phyloP scores from a whole-genome alignment of 768 basidiomycete genomes.

The Lactarius sanguifluus region DNA sequence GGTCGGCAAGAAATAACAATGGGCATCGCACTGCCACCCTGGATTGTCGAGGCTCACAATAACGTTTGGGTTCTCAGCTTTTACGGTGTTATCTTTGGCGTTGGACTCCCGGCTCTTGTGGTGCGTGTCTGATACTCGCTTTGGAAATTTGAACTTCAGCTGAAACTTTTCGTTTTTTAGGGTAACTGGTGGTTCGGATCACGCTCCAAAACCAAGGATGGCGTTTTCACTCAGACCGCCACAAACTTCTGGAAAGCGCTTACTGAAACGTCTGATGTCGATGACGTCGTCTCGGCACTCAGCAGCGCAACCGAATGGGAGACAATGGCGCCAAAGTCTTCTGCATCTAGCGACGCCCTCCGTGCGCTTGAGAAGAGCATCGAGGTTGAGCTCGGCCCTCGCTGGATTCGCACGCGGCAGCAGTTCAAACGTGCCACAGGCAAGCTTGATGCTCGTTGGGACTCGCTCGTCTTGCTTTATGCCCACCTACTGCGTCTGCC shows the following conservation, averaged over 20 bases:
- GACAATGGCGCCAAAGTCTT: conserved; percentile 35
- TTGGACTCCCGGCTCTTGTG: conserved; percentile 81
- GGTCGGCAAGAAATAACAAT: conserved; percentile 93
- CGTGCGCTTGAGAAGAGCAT: conserved; percentile 54
- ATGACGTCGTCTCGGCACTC: conserved; percentile 70
- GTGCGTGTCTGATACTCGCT: conserved; percentile 40
- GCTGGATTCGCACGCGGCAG: conserved; percentile 54
- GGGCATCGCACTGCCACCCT: conserved; percentile 92
- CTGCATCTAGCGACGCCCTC: conserved; percentile 37
- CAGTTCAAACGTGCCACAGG: conserved; percentile 37
- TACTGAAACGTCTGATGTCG: conserved; percentile 74
- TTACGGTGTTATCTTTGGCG: conserved; percentile 88
- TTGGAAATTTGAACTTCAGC: not conserved
- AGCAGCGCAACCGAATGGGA: conserved; percentile 67
- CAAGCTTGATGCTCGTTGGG: conserved; percentile 44
- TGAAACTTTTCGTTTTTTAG: conserved; percentile 36
- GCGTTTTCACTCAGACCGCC: conserved; percentile 77
- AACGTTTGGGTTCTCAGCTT: conserved; percentile 86
- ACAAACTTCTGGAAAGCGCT: conserved; percentile 84
- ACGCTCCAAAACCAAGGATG: conserved; percentile 87
- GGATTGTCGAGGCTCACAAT: conserved; percentile 92
- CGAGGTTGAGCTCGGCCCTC: conserved; percentile 46
- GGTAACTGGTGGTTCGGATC: conserved; percentile 98
- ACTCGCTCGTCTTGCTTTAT: conserved; percentile 74
- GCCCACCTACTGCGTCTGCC: conserved; percentile 78